Evolutionary conservation across 441 rosid species (phyloP), one percentile per base, ranked within the genome.

Genomic region (Corymbia citriodora): DNA sequence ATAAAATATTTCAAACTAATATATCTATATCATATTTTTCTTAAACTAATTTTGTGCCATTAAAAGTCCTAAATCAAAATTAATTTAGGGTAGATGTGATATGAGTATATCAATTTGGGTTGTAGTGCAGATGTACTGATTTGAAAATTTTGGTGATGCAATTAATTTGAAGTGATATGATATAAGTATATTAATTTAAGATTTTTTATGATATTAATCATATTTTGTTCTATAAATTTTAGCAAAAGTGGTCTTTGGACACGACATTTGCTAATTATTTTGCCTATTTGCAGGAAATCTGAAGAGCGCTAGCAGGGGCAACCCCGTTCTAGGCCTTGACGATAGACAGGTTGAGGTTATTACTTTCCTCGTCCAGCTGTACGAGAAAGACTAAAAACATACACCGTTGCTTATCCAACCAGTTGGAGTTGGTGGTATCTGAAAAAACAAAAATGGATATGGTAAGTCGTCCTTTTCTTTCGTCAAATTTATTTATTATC

Each of bases 321-420:
- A 59, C 55, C 55, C 1, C n/a, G 63, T 57, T 21, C 21, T 27
- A 23, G 27, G 21, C 25, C 9, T 9, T 23, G 63, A 57, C 63
- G 2, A 57, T 9, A 57, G 13, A 57, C 63, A 57, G 21, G 63
- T 57, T 57, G 13, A 57, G 29, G 63, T 57, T 57, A 57, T 57
- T 0, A 0, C 10, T 5, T 57, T 57, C 6, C 65, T 10, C n/a
- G 5, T 59, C 65, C n/a, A 1, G n/a, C 6, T 59, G n/a, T 6
- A 59, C 14, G n/a, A 59, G 65, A 59, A 59, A 59, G n/a, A 59
- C 65, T 59, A 23, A 11, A 59, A 59, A 14, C n/a, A 59, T 59
- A 1, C 2, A 10, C n/a, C 4, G 65, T 59, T 25, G n/a, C n/a
- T 25, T 11, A 10, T 59, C 14, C 65, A 18, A 5, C 19, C 19